Evolutionary conservation across 2,329 filamentous ascomycete species (phyloP).

Genomic region (Claviceps sp.): DNA sequence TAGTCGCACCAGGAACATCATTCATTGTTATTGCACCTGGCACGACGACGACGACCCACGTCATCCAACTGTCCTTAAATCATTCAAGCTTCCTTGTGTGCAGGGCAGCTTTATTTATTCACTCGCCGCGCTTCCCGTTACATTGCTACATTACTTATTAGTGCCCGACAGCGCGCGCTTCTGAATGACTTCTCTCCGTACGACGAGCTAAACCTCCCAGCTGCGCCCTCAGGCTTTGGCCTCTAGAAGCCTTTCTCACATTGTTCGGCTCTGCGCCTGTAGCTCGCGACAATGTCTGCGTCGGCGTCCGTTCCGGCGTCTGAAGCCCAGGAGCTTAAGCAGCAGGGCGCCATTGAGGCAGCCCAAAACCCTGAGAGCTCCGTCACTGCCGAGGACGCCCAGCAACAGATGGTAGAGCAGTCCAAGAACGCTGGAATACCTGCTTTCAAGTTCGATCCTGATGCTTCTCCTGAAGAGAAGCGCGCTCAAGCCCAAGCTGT

Average conservation of each 20-base stretch:
- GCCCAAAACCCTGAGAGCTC: slow-evolving; percentile 56
- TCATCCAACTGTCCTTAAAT: no score
- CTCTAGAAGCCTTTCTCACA: neutral
- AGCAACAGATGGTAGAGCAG: slow-evolving; percentile 62
- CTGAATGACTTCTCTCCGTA: slow-evolving; percentile 6
- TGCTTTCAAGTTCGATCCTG: slow-evolving; percentile 76
- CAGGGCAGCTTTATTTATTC: no score
- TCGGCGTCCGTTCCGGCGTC: slow-evolving; percentile 1
- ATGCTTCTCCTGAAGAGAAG: slow-evolving; percentile 76
- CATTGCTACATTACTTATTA: neutral
- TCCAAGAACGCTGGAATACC: slow-evolving; percentile 65
- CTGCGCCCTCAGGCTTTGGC: slow-evolving; percentile 3
- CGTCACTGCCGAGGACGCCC: slow-evolving; percentile 56
- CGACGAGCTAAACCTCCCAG: slow-evolving; percentile 2
- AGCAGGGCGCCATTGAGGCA: slow-evolving; percentile 67
- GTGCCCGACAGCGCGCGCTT: slow-evolving; percentile 4
- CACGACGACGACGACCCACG: no score
- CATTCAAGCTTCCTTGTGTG: no score
- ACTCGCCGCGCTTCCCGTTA: no score
- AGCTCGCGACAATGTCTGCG: slow-evolving; percentile 20
- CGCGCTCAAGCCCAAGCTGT: slow-evolving; percentile 65
- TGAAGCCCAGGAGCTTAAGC: slow-evolving; percentile 53
- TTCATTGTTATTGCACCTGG: no score
- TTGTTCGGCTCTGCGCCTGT: slow-evolving; percentile 4
- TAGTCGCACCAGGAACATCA: no score